These are phyloP conservation scores for Xerophyta viscosa DNA, from an alignment of 106 monocot species.

Conservation along the genomic window DNA sequence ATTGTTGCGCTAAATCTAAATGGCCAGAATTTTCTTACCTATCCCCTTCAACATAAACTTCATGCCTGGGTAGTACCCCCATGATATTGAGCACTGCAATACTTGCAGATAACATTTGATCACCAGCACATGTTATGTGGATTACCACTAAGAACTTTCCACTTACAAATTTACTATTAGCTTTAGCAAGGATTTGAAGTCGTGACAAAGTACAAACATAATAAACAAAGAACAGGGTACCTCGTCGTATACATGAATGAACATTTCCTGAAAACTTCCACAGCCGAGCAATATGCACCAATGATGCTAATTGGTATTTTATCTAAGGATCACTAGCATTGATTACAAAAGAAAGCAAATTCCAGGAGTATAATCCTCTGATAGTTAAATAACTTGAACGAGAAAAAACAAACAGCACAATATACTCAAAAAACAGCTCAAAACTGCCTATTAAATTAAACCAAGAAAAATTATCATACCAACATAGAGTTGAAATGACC, in stretches of 20 bases:
- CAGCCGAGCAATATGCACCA: slow-evolving; percentile 39
- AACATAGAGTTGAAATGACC: slow-evolving; percentile 61
- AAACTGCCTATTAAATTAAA: slow-evolving; percentile 15
- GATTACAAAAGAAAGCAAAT: background rate
- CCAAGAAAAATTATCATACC: slow-evolving; percentile 62
- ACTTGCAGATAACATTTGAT: no score
- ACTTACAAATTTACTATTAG: slow-evolving; percentile 9
- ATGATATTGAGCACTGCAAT: no score
- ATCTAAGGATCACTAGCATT: slow-evolving; percentile 1
- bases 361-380: background rate
- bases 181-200: background rate
- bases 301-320: slow-evolving; percentile 17
- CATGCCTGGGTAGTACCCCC: slow-evolving; percentile 34
- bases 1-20: no score
- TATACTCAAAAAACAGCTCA: slow-evolving; percentile 12
- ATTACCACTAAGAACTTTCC: slow-evolving; percentile 18
- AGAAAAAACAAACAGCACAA: slow-evolving; percentile 2
- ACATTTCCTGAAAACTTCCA: slow-evolving; percentile 49
- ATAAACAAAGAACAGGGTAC: slow-evolving; percentile 38
- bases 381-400: background rate
- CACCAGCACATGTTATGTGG: no score
- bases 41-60: slow-evolving; percentile 34
- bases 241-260: slow-evolving; percentile 37
- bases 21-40: slow-evolving; percentile 46
- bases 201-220: slow-evolving; percentile 1